Evolutionary conservation across 2,329 filamentous ascomycete genomes (phyloP).

Genomic region (Paraphoma sp.): DNA sequence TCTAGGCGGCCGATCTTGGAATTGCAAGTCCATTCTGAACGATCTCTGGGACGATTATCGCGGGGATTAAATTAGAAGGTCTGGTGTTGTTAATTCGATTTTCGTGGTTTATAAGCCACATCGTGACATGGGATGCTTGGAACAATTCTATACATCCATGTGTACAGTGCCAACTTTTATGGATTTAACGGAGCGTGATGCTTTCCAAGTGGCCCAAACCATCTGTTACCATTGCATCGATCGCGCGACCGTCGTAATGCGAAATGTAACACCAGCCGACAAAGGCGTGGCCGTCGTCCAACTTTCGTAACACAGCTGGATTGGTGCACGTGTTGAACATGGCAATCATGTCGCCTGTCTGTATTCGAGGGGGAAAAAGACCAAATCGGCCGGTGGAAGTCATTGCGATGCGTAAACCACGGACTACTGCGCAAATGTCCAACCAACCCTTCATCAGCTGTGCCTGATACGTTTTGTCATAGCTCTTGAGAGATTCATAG

Average conservation of each 20-base stretch:
- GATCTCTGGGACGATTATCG: background rate
- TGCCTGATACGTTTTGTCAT: background rate
- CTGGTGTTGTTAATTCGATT: background rate
- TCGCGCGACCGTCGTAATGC: background rate
- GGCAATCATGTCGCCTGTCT: background rate
- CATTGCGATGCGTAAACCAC: background rate
- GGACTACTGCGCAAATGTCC: background rate
- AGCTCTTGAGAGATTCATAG: background rate
- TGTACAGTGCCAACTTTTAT: background rate
- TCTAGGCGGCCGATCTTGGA: background rate
- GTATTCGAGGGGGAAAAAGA: background rate
- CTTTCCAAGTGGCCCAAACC: background rate
- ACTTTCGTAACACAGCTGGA: background rate
- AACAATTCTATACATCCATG: too few relatives aligned
- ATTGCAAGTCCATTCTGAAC: too few relatives aligned
- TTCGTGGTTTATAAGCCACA: background rate
- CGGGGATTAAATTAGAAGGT: background rate
- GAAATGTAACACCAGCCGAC: background rate
- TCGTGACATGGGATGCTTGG: too few relatives aligned
- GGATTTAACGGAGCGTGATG: background rate
- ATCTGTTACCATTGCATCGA: background rate
- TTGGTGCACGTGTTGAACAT: background rate
- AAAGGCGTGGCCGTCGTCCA: background rate
- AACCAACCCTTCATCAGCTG: background rate
- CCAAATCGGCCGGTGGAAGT: background rate